Evolutionary conservation across 805 yeast genomes (phyloP).

Genomic region (Sugiyamaella lignohabitans): DNA sequence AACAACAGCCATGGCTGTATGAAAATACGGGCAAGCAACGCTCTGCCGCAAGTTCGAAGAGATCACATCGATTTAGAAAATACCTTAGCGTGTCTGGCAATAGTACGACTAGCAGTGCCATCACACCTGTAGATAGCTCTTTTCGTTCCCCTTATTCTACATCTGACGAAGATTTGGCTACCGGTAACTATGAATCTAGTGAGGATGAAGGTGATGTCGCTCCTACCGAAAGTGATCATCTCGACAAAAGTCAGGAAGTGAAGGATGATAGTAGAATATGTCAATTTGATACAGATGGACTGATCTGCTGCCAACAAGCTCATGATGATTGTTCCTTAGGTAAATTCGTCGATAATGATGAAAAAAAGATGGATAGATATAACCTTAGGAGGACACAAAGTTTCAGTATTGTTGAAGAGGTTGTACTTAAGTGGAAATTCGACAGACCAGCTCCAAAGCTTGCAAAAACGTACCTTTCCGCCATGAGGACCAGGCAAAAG

Average conservation of each 20-base stretch:
- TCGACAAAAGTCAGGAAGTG: too few relatives aligned
- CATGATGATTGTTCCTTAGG: slow-evolving; percentile 3
- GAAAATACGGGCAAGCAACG: neutral
- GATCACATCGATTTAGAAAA: neutral
- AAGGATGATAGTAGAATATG: neutral
- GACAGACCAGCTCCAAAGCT: slow-evolving; percentile 4
- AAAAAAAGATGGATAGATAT: slow-evolving; percentile 4
- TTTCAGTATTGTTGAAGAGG: slow-evolving; percentile 14
- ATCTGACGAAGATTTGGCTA: slow-evolving; percentile 8
- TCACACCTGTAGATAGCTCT: neutral
- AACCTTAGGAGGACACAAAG: slow-evolving; percentile 15
- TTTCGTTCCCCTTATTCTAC: slow-evolving; percentile 5
- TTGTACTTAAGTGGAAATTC: slow-evolving; percentile 9
- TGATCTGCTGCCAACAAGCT: slow-evolving; percentile 4
- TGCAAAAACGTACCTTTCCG: slow-evolving; percentile 9
- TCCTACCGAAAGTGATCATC: neutral
- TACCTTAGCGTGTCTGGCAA: neutral
- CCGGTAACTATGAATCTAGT: slow-evolving; percentile 6
- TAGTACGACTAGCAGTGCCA: neutral
- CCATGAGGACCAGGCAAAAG: slow-evolving; percentile 7
- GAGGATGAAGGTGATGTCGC: slow-evolving; percentile 6
- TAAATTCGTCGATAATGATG: slow-evolving; percentile 1
- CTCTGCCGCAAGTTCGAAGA: slow-evolving; percentile 1
- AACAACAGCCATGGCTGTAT: slow-evolving; percentile 1
- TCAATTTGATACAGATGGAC: neutral